A percentile compares a stretch with the other conserved stretches of the same genome.
Conservation (phyloP, 805 yeast species). For the Maudiozyma serrabonitensis region DNA sequence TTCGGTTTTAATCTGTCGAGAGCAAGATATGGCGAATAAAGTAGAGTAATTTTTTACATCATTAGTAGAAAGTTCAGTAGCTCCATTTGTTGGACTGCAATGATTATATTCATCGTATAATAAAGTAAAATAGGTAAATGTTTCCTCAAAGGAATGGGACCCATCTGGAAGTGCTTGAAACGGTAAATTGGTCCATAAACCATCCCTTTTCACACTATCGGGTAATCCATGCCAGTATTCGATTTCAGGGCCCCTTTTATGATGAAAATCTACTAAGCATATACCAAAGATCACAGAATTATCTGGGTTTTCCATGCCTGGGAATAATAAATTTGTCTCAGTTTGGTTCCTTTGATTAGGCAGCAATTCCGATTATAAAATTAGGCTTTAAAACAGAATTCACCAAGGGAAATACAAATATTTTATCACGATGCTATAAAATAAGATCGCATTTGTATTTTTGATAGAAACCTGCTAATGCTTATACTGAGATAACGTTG, state of each 20-base stretch:
- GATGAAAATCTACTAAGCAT: conserved; percentile 89
- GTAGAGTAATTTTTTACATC: conserved; percentile 41
- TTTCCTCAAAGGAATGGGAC: conserved; percentile 85
- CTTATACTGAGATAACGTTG: too few species aligned
- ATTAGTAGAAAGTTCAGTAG: conserved; percentile 31
- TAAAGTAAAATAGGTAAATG: conserved; percentile 82
- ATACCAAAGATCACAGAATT: conserved; percentile 59
- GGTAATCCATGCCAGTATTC: conserved; percentile 71
- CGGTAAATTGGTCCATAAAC: conserved; percentile 77
- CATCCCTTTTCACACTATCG: conserved; percentile 24
- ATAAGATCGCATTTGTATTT: too few species aligned
- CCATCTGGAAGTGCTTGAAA: conserved; percentile 97
- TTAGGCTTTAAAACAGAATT: too few species aligned
- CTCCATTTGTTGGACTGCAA: conserved; percentile 29
- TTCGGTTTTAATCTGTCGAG: conserved; percentile 64
- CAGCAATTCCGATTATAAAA: too few species aligned
- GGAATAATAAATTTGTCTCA: not conserved
- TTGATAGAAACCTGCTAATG: too few species aligned
- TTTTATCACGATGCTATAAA: too few species aligned
- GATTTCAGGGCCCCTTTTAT: conserved; percentile 85
- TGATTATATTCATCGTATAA: conserved; percentile 49
- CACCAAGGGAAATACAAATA: too few species aligned
- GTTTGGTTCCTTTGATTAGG: not conserved
- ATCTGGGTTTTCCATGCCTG: conserved; percentile 3
- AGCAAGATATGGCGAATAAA: conserved; percentile 90